Evolutionary conservation across 2,329 filamentous ascomycete species (phyloP).

Genomic region (Madurella fahalii): DNA sequence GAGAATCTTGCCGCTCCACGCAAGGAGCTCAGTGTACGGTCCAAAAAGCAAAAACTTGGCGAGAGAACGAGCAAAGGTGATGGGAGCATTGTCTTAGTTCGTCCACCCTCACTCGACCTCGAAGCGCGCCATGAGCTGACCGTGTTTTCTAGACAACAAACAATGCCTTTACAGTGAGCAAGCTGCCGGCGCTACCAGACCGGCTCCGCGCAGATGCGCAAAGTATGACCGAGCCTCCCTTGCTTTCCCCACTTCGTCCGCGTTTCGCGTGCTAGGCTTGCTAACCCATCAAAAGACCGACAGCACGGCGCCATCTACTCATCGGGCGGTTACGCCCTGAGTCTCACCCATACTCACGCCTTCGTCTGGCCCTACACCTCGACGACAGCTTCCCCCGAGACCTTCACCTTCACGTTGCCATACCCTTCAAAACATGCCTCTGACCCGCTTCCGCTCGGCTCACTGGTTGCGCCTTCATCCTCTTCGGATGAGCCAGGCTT

Average conservation of each 20-base stretch:
- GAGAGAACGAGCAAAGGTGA: constrained; percentile 65
- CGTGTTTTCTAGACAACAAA: constrained; percentile 64
- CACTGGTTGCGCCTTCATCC: constrained; percentile 74
- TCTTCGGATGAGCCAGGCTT: constrained; percentile 79
- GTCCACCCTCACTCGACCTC: constrained; percentile 21
- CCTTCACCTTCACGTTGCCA: constrained; percentile 75
- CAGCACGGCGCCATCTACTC: constrained; percentile 65
- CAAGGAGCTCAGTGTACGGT: constrained; percentile 55
- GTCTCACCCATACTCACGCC: constrained; percentile 75
- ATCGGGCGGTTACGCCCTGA: constrained; percentile 69
- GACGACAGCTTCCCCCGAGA: constrained; percentile 65
- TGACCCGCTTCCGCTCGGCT: constrained; percentile 76
- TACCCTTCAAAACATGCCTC: constrained; percentile 61
- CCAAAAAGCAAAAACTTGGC: constrained; percentile 59
- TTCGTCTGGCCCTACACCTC: constrained; percentile 85
- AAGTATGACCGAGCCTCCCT: constrained; percentile 47
- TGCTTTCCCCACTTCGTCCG: neutral
- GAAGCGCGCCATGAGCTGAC: constrained; percentile 18
- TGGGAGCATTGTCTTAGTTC: constrained; percentile 61
- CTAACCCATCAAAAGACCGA: constrained; percentile 44
- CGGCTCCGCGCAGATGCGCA: constrained; percentile 63
- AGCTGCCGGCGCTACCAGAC: constrained; percentile 77
- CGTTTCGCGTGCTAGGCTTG: neutral
- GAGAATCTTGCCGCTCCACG: constrained; percentile 35
- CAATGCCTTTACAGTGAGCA: constrained; percentile 78